Evolutionary conservation across 2,329 filamentous ascomycete genomes (phyloP), one percentile per base, ranked within the genome.

Genomic region (Aspergillus sp.): DNA sequence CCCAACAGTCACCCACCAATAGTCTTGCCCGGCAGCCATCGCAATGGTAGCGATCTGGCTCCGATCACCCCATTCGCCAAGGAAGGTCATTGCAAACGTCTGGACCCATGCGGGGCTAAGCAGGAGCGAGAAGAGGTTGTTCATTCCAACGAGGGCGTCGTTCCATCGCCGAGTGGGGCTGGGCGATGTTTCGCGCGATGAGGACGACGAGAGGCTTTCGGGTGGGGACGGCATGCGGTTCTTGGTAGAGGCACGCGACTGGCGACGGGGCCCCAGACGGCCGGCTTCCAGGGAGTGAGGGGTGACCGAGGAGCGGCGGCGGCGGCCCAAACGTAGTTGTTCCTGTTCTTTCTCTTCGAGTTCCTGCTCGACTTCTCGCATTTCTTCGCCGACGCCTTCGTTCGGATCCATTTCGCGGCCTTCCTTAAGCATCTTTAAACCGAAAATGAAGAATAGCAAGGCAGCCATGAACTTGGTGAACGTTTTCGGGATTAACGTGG

Each of bases 31-130:
- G 32, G 93, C 91, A 43, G 93, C 93, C 93, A 98, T 98, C 45
- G 93, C 93, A 63, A 98, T 94, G 0, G 93, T 98, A 26, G 93
- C 93, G 60, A 98, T 97, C 72, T 98, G 93, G 65, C 88, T 94
- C 56, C 93, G 82, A 62, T 98, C 93, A 48, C 93, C 93, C 93
- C 93, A 98, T 68, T 98, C 93, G 36, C 93, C 93, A 29, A 98
- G 73, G 71, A 98, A 98, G 2, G 93, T 98, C 93, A 98, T 98
- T 58, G 94, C 81, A 64, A 98, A 98, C 0, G 93, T 98, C 70
- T 97, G 91, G 9, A 98, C 93, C 93, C 93, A 98, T 0, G 90
- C 93, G 1, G 93, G 93, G 67, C 88, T 95, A 35, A 98, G 77
- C 4, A 98, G 78, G 5, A 98, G 75, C 7, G 87, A 89, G 52